Base-by-base conservation (phyloP, 306 rosid genomes). In the Rosa lucieae region DNA sequence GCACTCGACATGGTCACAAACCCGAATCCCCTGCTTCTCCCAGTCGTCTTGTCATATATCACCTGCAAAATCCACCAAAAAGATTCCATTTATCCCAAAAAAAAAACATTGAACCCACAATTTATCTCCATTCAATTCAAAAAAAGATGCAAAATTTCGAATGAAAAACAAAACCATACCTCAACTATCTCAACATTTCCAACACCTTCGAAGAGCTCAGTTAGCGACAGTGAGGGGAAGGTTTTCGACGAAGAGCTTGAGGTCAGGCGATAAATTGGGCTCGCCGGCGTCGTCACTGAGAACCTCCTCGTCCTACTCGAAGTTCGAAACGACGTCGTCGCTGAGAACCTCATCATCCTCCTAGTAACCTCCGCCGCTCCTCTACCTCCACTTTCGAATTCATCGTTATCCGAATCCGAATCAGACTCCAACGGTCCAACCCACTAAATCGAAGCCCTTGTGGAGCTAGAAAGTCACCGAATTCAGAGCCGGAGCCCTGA, bases 11-110 rank as follows among this genome's bases (percentile, higher is more conserved):
- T 91, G 9, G 99, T 95, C 26, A 95, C 97, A 88, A 95, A 95
- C 55, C 96, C 97, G 85, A 95, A 95, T 1, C 97, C 99, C 78
- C 96, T 90, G 85, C 99, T 95, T 78, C 92, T 90, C 67, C 99
- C 98, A 1, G 97, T 90, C 21, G 69, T 81, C 80, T 91, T 93
- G 75, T 95, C 98, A 76, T 95, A 93, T 86, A 93, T 91, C 26
- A 93, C 98, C 97, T 93, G 52, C 52, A 13, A 75, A 79, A 46
- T 18, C 23, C 48, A 70, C 18, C 35, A 32, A 70, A 73, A 63
- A 29, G 10, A 56, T 13, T 48, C 23, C 8, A n/a, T 70, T 7
- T 72, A 35, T 39, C 48, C 53, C 14, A 32, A 32, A 1, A 62
- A 1, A 59, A 76, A 82, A 70, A 21, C 26, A 15, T 47, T 10